phyloP scores from a whole-genome alignment of 1,284 basidiomycete species.

The Schizophyllum commune region DNA sequence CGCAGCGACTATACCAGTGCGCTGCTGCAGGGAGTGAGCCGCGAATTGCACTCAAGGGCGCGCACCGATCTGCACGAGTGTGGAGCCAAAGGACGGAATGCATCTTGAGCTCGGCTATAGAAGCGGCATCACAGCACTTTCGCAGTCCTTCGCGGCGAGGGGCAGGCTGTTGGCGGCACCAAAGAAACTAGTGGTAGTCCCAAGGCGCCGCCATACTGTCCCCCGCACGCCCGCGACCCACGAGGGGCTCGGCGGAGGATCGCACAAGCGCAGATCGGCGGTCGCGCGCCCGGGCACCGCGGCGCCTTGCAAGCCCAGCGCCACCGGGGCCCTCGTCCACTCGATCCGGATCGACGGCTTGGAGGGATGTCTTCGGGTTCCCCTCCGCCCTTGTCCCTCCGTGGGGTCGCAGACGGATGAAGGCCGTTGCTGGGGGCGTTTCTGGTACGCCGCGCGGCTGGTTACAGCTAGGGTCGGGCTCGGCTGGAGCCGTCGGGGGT shows the following conservation, averaged over 20 bases:
- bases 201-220: no score
- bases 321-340: not conserved
- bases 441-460: constrained; percentile 10
- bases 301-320: not conserved
- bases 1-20: no score
- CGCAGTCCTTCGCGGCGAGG: no score
- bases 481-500: constrained; percentile 6
- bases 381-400: constrained; percentile 5
- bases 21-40: constrained; percentile 1
- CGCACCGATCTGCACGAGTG: constrained; percentile 3
- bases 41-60: constrained; percentile 8
- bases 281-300: not conserved
- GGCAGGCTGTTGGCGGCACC: no score
- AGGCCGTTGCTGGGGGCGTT: constrained; percentile 4
- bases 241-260: no score
- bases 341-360: not conserved
- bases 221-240: no score
- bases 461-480: constrained; percentile 8
- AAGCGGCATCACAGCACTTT: no score
- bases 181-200: no score
- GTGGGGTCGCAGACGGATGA: constrained; percentile 5
- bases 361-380: not conserved
- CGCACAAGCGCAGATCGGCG: not conserved
- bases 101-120: no score
- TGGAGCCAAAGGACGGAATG: constrained; percentile 4